Evolutionary conservation across 306 rosid genomes (phyloP).

Genomic region (Neltuma alba): DNA sequence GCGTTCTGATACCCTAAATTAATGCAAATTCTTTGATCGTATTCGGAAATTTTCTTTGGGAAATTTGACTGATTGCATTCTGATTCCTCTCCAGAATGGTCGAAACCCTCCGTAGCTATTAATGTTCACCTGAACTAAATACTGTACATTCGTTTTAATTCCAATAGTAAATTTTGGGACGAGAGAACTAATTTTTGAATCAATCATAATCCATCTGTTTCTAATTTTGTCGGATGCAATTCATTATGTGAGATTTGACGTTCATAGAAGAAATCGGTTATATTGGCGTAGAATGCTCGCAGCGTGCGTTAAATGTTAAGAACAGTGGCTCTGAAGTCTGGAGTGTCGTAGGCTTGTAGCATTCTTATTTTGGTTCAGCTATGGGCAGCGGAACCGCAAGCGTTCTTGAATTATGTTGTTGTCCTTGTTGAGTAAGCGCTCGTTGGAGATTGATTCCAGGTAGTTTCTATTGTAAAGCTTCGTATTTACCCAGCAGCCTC

Average conservation of each 20-base stretch:
- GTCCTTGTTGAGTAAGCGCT: constrained; percentile 95
- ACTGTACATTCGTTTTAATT: not conserved
- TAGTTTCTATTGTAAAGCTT: not conserved
- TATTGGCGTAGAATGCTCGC: not conserved
- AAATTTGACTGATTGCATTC: constrained; percentile 10
- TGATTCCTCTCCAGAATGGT: not conserved
- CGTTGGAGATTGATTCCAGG: constrained; percentile 95
- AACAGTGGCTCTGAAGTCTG: constrained; percentile 25
- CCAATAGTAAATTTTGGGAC: not conserved
- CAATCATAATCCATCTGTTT: not conserved
- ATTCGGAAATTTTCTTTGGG: constrained; percentile 45
- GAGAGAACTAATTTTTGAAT: not conserved
- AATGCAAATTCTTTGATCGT: constrained; percentile 33
- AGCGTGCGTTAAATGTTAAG: constrained; percentile 27
- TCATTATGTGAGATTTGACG: not conserved
- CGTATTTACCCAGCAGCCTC: not conserved
- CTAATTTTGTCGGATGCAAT: constrained; percentile 1
- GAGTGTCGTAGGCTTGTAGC: constrained; percentile 50
- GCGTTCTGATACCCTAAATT: constrained; percentile 43
- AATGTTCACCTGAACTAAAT: not conserved
- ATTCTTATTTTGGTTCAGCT: constrained; percentile 45
- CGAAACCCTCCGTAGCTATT: constrained; percentile 5
- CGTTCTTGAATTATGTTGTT: constrained; percentile 86
- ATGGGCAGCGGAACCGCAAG: constrained; percentile 63
- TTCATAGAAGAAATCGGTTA: not conserved